Percentiles rank a stretch among this genome's conserved stretches.
phyloP scores from a whole-genome alignment of 805 yeast species.

The Hanseniaspora pseudoguilliermondii region DNA sequence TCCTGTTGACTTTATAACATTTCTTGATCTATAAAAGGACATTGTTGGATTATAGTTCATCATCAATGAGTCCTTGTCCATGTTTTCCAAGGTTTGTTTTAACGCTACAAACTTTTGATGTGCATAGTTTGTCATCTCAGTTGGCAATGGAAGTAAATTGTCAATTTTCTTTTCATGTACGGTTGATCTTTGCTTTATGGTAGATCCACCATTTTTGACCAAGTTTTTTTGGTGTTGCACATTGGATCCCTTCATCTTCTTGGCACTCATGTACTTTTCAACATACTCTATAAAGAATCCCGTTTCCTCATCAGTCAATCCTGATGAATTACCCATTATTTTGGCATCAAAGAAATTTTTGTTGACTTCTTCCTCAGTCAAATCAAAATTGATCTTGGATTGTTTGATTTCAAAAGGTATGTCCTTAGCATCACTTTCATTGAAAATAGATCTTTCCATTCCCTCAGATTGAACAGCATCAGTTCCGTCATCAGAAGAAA shows the following conservation, averaged over 20 bases:
- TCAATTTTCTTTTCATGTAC: not conserved
- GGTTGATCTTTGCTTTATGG: not conserved
- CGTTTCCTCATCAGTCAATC: not conserved
- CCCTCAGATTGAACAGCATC: not conserved
- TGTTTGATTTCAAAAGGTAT: not conserved
- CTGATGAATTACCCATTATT: not conserved
- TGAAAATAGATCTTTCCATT: not conserved
- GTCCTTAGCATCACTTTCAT: not conserved
- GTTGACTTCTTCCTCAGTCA: constrained; percentile 2
- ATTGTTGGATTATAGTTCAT: not conserved
- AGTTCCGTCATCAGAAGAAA: not conserved
- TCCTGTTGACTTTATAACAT: not conserved
- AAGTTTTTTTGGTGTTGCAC: not conserved
- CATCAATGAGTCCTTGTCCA: not conserved
- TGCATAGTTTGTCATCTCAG: not conserved
- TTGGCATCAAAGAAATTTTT: constrained; percentile 7
- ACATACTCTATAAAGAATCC: constrained; percentile 1
- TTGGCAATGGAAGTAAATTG: not conserved
- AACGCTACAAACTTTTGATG: not conserved
- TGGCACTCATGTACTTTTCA: not conserved
- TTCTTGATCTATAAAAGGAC: not conserved
- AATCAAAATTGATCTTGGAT: not conserved
- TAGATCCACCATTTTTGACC: not conserved
- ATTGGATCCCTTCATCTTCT: not conserved
- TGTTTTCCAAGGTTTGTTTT: not conserved